Evolutionary conservation across 768 basidiomycete genomes (phyloP), one percentile per base, ranked within the genome.

Genomic region (Lyophyllum semitale): DNA sequence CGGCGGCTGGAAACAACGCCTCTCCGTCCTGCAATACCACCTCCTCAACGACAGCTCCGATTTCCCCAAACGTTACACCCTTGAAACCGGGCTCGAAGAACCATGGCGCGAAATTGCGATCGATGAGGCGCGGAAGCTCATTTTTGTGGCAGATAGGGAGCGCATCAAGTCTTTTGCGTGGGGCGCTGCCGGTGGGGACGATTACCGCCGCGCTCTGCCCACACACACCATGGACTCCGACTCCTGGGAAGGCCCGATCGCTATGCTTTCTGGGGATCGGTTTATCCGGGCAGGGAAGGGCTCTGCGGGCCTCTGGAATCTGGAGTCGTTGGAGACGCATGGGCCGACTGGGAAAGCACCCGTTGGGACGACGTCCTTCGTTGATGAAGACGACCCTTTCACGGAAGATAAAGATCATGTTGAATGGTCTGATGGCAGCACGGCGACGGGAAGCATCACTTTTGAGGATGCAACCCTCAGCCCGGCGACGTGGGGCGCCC

Each of bases 261-360:
- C 59, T 5, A 20, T 71, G 4, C 59, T 72, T 2, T 40, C 63
- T 0, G 56, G 59, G 32, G 69, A 68, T 1, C 53, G 59, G 4
- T 20, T 77, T 33, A 33, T 71, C 8, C 71, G 75, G 17, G 72
- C 71, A 1, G 75, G 75, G 0, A 65, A 63, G 32, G 74, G 74
- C 7, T 51, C 57, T 7, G 63, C 69, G 12, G 70, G 60, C 1
- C 48, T 75, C 8, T 78, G 77, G 78, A 65, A 72, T 23, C 22
- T 77, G n/a, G 69, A 73, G 22, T 40, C 32, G 0, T 59, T 73
- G 7, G 62, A 57, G 4, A 70, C 71, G 11, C 75, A 76, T 42
- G 70, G 68, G 1, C 43, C 52, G 4, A 11, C 22, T 2, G 41
- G 41, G 2, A 22, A 6, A 23, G 22, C 6, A 20, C 9, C 4